A percentile compares a stretch with the other conserved stretches of the same genome.
phyloP scores from a whole-genome alignment of 257 asterid genomes.

The Fraxinus americana region DNA sequence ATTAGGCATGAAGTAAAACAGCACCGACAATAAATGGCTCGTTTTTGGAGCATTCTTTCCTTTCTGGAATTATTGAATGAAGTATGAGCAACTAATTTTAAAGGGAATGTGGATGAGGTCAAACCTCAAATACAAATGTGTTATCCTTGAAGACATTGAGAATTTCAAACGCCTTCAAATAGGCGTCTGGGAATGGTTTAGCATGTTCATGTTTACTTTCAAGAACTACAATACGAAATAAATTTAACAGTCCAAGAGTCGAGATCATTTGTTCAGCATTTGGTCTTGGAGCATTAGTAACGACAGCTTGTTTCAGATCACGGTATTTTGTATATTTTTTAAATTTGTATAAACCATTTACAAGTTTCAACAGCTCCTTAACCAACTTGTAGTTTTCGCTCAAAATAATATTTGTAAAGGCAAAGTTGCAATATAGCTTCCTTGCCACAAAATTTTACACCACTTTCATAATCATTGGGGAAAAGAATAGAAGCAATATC shows the following conservation, averaged over 20 bases:
- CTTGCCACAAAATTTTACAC: slow-evolving; percentile 70
- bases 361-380: slow-evolving; percentile 66
- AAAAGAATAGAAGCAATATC: no score
- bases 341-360: slow-evolving; percentile 64
- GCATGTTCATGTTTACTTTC: slow-evolving; percentile 86
- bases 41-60: no score
- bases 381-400: slow-evolving; percentile 51
- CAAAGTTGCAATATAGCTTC: background rate
- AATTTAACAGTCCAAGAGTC: slow-evolving; percentile 77
- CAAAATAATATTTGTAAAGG: slow-evolving; percentile 11
- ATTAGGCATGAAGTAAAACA: no score
- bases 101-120: slow-evolving; percentile 21
- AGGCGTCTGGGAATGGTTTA: slow-evolving; percentile 91
- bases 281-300: slow-evolving; percentile 86
- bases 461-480: slow-evolving; percentile 47
- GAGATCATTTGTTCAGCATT: slow-evolving; percentile 86
- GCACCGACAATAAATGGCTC: no score
- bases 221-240: slow-evolving; percentile 66
- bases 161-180: slow-evolving; percentile 80
- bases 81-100: background rate
- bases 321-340: slow-evolving; percentile 83
- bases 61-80: no score
- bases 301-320: slow-evolving; percentile 88
- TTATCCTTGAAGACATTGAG: slow-evolving; percentile 86
- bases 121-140: slow-evolving; percentile 81